Conservation (phyloP, 1,284 basidiomycete species). For the Rhizoctonia solani region DNA sequence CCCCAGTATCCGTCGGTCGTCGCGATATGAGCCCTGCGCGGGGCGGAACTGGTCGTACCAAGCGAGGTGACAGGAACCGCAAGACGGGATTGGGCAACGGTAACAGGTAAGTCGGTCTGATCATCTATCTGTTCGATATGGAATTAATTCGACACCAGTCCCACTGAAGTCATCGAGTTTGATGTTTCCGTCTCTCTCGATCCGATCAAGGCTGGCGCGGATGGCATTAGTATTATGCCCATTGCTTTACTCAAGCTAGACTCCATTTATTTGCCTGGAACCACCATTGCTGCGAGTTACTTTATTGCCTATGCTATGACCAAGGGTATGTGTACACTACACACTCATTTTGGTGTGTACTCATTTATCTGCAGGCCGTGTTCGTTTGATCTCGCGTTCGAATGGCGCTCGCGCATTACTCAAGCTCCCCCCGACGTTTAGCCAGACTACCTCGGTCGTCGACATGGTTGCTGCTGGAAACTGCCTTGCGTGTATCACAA, state of each 20-base stretch:
- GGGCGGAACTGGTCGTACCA: constrained; percentile 53
- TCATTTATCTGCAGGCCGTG: constrained; percentile 56
- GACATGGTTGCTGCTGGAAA: constrained; percentile 85
- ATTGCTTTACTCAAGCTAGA: constrained; percentile 83
- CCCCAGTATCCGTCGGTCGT: constrained; percentile 48
- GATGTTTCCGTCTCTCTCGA: constrained; percentile 31
- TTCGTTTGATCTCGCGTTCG: constrained; percentile 80
- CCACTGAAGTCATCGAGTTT: constrained; percentile 52
- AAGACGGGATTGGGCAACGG: constrained; percentile 19
- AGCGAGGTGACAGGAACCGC: constrained; percentile 34
- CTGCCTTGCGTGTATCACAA: constrained; percentile 77
- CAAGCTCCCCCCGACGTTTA: constrained; percentile 69
- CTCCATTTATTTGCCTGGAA: constrained; percentile 74
- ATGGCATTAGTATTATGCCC: constrained; percentile 70
- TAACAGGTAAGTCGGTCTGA: neutral
- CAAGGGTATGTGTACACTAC: constrained; percentile 63
- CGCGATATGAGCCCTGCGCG: constrained; percentile 65
- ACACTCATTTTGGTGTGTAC: neutral
- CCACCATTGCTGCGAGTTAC: constrained; percentile 81
- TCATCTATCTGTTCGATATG: neutral
- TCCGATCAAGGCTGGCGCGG: constrained; percentile 46
- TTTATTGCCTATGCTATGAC: constrained; percentile 91
- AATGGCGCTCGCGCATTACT: constrained; percentile 82
- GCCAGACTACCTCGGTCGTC: constrained; percentile 62
- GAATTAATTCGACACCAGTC: constrained; percentile 14